Evolutionary conservation across 179 eudicot genomes (phyloP), one percentile per base, ranked within the genome.

Genomic region (Spinacia oleracea): DNA sequence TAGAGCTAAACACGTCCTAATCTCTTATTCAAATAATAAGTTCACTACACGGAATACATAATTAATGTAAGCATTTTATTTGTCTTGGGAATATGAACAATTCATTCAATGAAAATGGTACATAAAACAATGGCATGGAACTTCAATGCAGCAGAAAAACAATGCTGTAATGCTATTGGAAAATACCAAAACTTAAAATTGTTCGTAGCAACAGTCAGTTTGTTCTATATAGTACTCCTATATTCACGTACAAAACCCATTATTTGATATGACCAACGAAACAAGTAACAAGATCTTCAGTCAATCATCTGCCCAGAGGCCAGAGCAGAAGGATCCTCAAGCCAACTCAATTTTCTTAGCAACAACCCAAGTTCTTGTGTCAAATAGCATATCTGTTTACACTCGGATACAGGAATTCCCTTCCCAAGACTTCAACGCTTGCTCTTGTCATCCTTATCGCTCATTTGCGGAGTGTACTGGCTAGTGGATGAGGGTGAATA

Each of bases 401-500:
- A 43, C 43, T 23, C 31, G 23, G 7, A 43, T 42, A 25, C 38
- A 1, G 18, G 27, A 42, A 21, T 8, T 10, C 31, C 18, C 9
- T 14, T 16, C 38, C 65, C 40, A 6, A 35, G 34, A 35, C 58
- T 25, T 81, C 76, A 81, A 34, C 73, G 80, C 18, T 79, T 82
- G 63, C 83, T 83, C 85, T 78, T 83, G 29, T 86, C 88, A 72
- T 90, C 92, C 85, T 93, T 88, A 74, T 89, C 87, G 77, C 84
- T 92, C 86, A 68, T 84, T 75, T 86, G 90, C 29, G 97, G 93
- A 58, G 97, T 87, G 82, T 85, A 89, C 81, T 92, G 99, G 78
- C 98, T 94, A 53, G 97, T 89, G 9, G 98, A 92, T 21, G 99
- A 91, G 9, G 99, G 99, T 9, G 99, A 96, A 84, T 96, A 96